phyloP scores from a whole-genome alignment of 2,329 filamentous ascomycete genomes.

The Fusarium paranaense region DNA sequence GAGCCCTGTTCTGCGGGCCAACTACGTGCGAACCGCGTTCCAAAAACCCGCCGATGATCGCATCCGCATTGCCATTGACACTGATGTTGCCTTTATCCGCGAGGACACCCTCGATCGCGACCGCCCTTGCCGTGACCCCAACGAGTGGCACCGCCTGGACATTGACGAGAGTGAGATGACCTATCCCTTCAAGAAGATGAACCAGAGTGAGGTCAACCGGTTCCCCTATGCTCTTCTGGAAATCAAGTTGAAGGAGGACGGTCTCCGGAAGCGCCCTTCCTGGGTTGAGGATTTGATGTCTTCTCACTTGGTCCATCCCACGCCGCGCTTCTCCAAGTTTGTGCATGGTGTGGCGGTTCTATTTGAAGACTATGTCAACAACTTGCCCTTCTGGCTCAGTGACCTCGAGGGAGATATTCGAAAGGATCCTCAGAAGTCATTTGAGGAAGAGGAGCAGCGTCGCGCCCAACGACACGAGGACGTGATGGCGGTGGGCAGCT shows the following conservation, averaged over 20 bases:
- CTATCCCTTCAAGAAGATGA: slow-evolving; percentile 88
- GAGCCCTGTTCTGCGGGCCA: slow-evolving; percentile 87
- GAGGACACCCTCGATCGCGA: slow-evolving; percentile 81
- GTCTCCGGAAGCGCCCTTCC: slow-evolving; percentile 74
- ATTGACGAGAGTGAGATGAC: slow-evolving; percentile 86
- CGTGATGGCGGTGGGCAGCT: slow-evolving; percentile 88
- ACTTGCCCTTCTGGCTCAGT: slow-evolving; percentile 94
- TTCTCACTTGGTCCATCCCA: slow-evolving; percentile 91
- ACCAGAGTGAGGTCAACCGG: slow-evolving; percentile 88
- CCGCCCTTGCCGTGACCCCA: slow-evolving; percentile 88
- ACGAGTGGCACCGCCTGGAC: slow-evolving; percentile 90
- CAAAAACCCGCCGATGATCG: slow-evolving; percentile 94
- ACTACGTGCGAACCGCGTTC: slow-evolving; percentile 94
- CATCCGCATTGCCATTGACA: slow-evolving; percentile 93
- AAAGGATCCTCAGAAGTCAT: slow-evolving; percentile 89
- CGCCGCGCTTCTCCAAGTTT: slow-evolving; percentile 95
- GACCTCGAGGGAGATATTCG: slow-evolving; percentile 94
- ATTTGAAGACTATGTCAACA: slow-evolving; percentile 97
- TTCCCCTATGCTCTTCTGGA: slow-evolving; percentile 94
- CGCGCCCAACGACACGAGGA: slow-evolving; percentile 86
- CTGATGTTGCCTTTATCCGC: slow-evolving; percentile 87
- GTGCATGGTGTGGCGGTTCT: slow-evolving; percentile 91
- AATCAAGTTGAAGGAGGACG: slow-evolving; percentile 84
- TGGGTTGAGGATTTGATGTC: slow-evolving; percentile 95
- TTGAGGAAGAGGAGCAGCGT: slow-evolving; percentile 89